These are phyloP conservation scores for Fusarium multiceps DNA, from an alignment of 2,329 filamentous ascomycete genomes.

Conservation along the genomic window DNA sequence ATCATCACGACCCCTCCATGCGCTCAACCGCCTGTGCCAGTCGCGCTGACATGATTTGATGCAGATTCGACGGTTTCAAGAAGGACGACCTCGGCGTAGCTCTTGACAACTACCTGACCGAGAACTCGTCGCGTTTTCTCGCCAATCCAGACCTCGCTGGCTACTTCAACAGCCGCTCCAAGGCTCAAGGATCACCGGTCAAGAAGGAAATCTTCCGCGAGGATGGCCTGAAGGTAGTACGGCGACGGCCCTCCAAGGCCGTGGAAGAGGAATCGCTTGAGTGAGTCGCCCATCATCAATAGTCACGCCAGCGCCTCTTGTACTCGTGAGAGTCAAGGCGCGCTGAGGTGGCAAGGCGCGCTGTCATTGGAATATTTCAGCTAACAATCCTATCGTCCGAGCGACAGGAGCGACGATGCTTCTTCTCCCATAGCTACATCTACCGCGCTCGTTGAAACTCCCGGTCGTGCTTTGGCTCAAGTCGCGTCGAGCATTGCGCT, in stretches of 20 bases:
- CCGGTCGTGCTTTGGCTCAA: conserved; percentile 64
- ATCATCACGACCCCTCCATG: conserved; percentile 22
- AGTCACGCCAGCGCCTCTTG: conserved; percentile 19
- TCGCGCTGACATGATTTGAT: conserved; percentile 34
- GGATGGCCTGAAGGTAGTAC: conserved; percentile 57
- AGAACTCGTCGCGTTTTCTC: conserved; percentile 73
- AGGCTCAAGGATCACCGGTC: conserved; percentile 68
- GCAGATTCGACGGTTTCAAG: conserved; percentile 75
- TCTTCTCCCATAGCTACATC: conserved; percentile 50
- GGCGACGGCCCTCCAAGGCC: conserved; percentile 59
- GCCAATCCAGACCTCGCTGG: conserved; percentile 72
- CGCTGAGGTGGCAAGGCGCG: conserved; percentile 6
- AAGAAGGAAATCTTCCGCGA: conserved; percentile 63
- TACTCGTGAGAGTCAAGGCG: conserved; percentile 19
- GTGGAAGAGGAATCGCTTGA: conserved; percentile 59
- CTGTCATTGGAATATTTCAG: conserved; percentile 3
- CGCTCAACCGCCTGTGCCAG: background rate
- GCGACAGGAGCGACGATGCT: conserved; percentile 46
- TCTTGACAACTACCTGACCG: conserved; percentile 78
- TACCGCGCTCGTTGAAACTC: conserved; percentile 61
- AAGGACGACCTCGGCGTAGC: conserved; percentile 83
- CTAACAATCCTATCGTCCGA: conserved; percentile 26
- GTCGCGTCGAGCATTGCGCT: conserved; percentile 73
- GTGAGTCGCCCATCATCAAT: conserved; percentile 52
- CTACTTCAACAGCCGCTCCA: conserved; percentile 79